Evolutionary conservation across 257 asterid species (phyloP).

Genomic region (Solanum peruvianum): DNA sequence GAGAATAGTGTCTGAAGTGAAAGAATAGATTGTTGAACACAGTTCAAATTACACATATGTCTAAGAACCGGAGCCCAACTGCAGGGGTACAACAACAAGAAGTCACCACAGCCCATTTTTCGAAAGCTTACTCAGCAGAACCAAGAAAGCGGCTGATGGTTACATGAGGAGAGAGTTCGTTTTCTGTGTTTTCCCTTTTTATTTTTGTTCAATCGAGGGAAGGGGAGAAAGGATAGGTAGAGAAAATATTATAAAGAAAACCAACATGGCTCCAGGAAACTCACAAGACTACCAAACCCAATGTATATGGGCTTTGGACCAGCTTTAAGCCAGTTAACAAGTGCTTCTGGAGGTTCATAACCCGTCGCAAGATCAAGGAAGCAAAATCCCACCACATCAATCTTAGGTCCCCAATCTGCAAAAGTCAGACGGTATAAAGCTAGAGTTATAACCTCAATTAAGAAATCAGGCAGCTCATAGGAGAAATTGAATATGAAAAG

Average conservation of each 20-base stretch:
- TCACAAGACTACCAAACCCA: conserved; percentile 95
- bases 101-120: background rate
- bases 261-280: conserved; percentile 8
- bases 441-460: background rate
- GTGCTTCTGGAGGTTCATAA: conserved; percentile 76
- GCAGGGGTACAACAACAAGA: background rate
- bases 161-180: background rate
- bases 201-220: background rate
- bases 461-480: background rate
- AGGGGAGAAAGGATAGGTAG: background rate
- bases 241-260: background rate
- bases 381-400: conserved; percentile 94
- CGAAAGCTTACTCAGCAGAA: background rate
- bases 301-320: conserved; percentile 73
- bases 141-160: background rate
- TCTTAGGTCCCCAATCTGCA: conserved; percentile 90
- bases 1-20: background rate
- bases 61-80: background rate
- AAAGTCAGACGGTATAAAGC: background rate
- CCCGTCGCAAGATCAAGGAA: conserved; percentile 83
- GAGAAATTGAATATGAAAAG: background rate
- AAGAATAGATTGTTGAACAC: background rate
- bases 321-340: conserved; percentile 62
- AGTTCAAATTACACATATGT: background rate
- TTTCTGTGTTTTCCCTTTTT: background rate